Percentiles rank a stretch among this genome's conserved stretches.
phyloP scores from a whole-genome alignment of 768 basidiomycete genomes.

The Lactarius deliciosus region DNA sequence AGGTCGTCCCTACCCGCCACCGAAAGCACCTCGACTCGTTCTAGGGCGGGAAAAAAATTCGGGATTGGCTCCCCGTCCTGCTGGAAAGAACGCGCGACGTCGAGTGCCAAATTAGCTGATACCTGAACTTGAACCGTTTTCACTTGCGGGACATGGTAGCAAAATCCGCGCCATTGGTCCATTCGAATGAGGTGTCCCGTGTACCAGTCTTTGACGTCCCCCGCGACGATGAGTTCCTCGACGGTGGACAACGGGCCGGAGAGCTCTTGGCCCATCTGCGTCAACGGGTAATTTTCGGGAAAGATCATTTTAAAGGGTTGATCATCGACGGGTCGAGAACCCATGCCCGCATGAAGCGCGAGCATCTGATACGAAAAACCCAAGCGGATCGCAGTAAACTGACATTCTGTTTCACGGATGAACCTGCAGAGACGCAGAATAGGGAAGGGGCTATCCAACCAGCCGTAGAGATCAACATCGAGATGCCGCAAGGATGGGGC shows the following conservation, averaged over 20 bases:
- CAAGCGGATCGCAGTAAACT: not conserved
- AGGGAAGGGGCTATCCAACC: not conserved
- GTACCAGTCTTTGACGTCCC: not conserved
- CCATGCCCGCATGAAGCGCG: not conserved
- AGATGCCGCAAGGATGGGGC: constrained; percentile 6
- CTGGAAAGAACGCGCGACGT: not conserved
- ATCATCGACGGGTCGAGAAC: not conserved
- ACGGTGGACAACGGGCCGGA: not conserved
- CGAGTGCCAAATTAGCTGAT: no score
- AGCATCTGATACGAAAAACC: accelerated
- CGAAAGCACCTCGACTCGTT: not conserved
- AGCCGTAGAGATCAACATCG: not conserved
- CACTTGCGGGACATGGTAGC: not conserved
- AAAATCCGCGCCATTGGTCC: not conserved
- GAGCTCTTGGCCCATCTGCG: not conserved
- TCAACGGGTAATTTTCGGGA: not conserved
- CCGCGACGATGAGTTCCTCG: not conserved
- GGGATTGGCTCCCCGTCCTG: not conserved
- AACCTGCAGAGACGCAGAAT: not conserved
- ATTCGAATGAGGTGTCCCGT: not conserved
- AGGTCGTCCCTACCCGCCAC: no score
- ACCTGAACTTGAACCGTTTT: not conserved
- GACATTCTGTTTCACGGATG: not conserved
- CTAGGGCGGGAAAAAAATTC: not conserved
- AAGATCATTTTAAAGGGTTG: not conserved